Evolutionary conservation across 345 rosid species (phyloP), one percentile per base, ranked within the genome.

Genomic region (Xanthoceras sorbifolium): DNA sequence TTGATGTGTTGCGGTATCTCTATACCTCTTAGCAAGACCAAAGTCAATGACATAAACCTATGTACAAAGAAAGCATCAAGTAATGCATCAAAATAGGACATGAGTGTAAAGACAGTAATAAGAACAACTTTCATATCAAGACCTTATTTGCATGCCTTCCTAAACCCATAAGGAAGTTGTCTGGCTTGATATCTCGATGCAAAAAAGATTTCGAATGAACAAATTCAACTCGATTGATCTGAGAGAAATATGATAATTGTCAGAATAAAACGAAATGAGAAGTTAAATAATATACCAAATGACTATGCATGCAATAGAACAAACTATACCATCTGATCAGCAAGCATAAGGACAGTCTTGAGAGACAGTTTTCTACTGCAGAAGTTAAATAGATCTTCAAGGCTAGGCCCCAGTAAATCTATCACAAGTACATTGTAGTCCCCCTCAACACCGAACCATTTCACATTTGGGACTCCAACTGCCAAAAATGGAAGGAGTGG

Each of bases 91-190:
- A 76, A 40, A 76, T n/a, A 26, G 32, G 1, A 72, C 23, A 78
- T 48, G 54, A 63, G 54, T 78, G 44, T 15, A 48, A 20, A 42
- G 52, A 28, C 20, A 2, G 34, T 23, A 77, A 20, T 3, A 67
- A 78, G 72, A 71, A 70, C 1, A 48, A 6, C 59, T 48, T 75
- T 55, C 61, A 66, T 73, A 82, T 50, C 38, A 71, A 52, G 32
- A 93, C 97, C 97, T 89, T 93, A 82, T 90, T 92, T 3, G 94
- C 97, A 26, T 93, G 97, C 79, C 92, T 85, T 68, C 97, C 98
- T 32, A 93, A 90, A 67, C 98, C 98, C 97, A 92, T 93, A 25
- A 93, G 90, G 82, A 93, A 93, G 85, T 93, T 93, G 80, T 93
- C 98, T 18, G 98, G 94, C 84, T 93, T 93, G 80, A 93, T 90